A percentile compares a stretch with the other conserved stretches of the same genome.
phyloP scores from a whole-genome alignment of 495 filamentous ascomycete genomes.

The Penicillium paxilli region DNA sequence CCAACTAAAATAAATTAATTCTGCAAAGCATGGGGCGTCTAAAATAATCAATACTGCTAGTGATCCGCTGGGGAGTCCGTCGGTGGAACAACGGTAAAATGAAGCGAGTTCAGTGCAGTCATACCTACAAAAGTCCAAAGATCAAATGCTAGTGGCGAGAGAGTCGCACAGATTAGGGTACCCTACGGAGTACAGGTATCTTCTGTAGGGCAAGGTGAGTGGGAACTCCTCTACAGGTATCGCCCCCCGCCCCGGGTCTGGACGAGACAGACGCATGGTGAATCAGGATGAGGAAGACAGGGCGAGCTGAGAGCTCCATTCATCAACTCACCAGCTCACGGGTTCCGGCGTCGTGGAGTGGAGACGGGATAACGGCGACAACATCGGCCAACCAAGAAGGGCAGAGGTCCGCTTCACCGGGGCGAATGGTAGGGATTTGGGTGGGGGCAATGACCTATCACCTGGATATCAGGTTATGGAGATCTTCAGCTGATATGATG shows the following conservation, averaged over 20 bases:
- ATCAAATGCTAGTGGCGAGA: neutral
- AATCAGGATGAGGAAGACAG: slow-evolving; percentile 1
- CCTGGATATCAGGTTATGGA: slow-evolving; percentile 1
- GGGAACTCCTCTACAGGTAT: too few relatives aligned
- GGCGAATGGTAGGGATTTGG: slow-evolving; percentile 3
- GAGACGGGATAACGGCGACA: slow-evolving; percentile 22
- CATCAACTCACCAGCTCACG: slow-evolving; percentile 4
- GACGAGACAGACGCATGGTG: slow-evolving; percentile 2
- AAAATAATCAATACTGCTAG: too few relatives aligned
- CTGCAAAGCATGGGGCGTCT: too few relatives aligned
- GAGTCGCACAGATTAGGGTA: slow-evolving; percentile 2
- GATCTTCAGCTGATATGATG: neutral
- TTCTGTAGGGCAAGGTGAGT: too few relatives aligned
- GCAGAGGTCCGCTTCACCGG: slow-evolving; percentile 19
- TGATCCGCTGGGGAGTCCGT: too few relatives aligned
- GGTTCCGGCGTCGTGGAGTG: slow-evolving; percentile 23
- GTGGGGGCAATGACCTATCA: slow-evolving; percentile 23
- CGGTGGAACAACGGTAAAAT: slow-evolving; percentile 3
- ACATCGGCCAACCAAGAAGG: slow-evolving; percentile 15
- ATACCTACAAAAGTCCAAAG: neutral
- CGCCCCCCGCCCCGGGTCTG: neutral
- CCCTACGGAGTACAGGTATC: too few relatives aligned
- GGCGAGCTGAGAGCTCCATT: slow-evolving; percentile 20
- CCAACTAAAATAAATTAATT: slow-evolving; percentile 1
- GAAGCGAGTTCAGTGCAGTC: neutral